Evolutionary conservation across 1,284 basidiomycete genomes (phyloP).

Genomic region (Phellinidium pouzarii): DNA sequence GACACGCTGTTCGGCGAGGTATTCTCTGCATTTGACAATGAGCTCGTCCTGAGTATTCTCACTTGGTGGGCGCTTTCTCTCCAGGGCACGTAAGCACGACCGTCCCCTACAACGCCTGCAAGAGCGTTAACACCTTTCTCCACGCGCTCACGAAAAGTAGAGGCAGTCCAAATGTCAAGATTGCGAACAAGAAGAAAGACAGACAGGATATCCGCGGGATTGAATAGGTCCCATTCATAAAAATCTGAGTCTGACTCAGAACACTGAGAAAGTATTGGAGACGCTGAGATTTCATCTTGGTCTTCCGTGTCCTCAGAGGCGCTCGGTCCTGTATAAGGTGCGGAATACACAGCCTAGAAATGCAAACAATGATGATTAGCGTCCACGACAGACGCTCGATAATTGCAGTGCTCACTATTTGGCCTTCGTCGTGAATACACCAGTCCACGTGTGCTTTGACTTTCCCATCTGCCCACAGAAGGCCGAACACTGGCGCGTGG

Average conservation of each 20-base stretch:
- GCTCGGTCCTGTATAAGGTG: constrained; percentile 35
- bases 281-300: background rate
- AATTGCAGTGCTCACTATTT: constrained; percentile 26
- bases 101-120: constrained; percentile 29
- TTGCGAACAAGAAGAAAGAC: constrained; percentile 49
- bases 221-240: constrained; percentile 44
- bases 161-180: constrained; percentile 45
- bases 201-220: constrained; percentile 39
- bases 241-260: constrained; percentile 25
- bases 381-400: background rate
- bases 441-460: constrained; percentile 53
- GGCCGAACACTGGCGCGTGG: constrained; percentile 42
- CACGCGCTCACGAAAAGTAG: constrained; percentile 35
- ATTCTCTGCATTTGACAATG: constrained; percentile 24
- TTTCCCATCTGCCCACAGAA: constrained; percentile 46
- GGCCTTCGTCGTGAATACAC: constrained; percentile 33
- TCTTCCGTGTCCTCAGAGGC: constrained; percentile 2
- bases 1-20: constrained; percentile 11
- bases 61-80: constrained; percentile 29
- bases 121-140: constrained; percentile 34
- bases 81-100: constrained; percentile 38
- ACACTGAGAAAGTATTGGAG: background rate
- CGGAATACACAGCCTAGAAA: constrained; percentile 41
- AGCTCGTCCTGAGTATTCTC: constrained; percentile 31
- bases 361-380: constrained; percentile 3